Evolutionary conservation across 1,284 basidiomycete species (phyloP), one percentile per base, ranked within the genome.

Genomic region (Ustilago crameri): DNA sequence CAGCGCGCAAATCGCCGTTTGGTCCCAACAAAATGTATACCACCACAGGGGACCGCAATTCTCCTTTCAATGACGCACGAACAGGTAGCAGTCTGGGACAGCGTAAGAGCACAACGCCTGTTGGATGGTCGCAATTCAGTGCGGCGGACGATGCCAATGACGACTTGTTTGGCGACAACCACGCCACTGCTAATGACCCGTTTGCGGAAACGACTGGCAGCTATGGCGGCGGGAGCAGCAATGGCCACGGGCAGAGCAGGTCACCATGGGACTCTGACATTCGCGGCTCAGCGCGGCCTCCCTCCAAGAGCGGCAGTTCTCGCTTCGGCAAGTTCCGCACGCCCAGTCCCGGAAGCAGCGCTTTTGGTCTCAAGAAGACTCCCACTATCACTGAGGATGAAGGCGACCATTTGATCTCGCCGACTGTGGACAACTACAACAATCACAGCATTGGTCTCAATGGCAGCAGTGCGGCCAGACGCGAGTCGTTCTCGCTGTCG

Each of bases 111-210:
- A 62, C 57, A 24, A 66, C 63, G 8, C 63, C 69, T 5, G 63
- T 56, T 1, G 63, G 63, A 1, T 72, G 69, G 69, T 67, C 63
- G 12, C 63, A 66, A 20, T 72, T 72, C 47, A 63, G 52, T 17
- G 7, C 55, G 9, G 27, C 30, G 5, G 53, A 59, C 9, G 63
- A 64, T n/a, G 62, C 24, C 9, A 18, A 52, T 2, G 55, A 60
- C 27, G 59, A 72, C 17, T 24, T 60, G 17, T 72, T 72, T n/a
- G 63, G 59, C 0, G 34, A 43, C 3, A 38, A 22, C 18, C 26
- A 38, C 5, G 24, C 26, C 27, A 20, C 57, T 14, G 37, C 42
- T 14, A 52, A 42, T 9, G 69, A 67, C 41, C 69, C 63, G 9
- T 67, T 67, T 23, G 59, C 47, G 17, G 69, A 66, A 17, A 49